Evolutionary conservation across 176 grass and related monocot genomes (phyloP), one percentile per base, ranked within the genome.

Genomic region (Ananas comosus): DNA sequence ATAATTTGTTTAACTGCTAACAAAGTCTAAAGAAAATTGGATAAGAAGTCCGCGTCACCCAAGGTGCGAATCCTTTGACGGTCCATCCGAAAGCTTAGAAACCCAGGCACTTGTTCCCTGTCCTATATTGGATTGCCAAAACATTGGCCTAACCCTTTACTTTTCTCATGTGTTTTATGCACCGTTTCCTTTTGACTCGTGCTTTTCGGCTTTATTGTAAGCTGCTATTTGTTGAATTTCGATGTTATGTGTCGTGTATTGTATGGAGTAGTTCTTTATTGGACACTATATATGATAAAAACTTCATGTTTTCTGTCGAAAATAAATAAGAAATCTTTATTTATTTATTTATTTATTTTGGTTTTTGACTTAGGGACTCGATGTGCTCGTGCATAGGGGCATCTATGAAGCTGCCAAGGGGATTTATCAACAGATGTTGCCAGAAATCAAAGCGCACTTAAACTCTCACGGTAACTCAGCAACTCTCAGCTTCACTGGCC

Each of bases 351-450:
- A 4, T 9, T 17, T 3, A 27, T 56, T 56, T 56, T 56, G 53
- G 53, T 56, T 0, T 56, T 12, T 59, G 21, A 11, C 16, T 1
- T 73, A 99, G 87, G 94, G 80, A 50, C 80, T 90, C 2, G 78
- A 90, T 21, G 94, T 99, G 48, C 80, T 90, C 0, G 94, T 97
- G 69, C 94, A 92, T 49, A 87, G 94, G 66, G 86, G 94, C 68
- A 97, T 97, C 25, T 97, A 97, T 50, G 94, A 97, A 71, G 82
- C 90, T 70, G 89, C 94, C 48, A 97, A 97, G 64, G 94, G 94
- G 25, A 93, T 97, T 1, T 97, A 97, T 74, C 51, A 78, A 67
- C 94, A 92, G 73, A 90, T 99, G 77, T 70, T 99, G 13, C 94
- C 94, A 2, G 86, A 83, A 58, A 85, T 97, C 21, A 79, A 77